Evolutionary conservation across 2,329 filamentous ascomycete species (phyloP), one percentile per base, ranked within the genome.

Genomic region (Fusarium decemcellulare): DNA sequence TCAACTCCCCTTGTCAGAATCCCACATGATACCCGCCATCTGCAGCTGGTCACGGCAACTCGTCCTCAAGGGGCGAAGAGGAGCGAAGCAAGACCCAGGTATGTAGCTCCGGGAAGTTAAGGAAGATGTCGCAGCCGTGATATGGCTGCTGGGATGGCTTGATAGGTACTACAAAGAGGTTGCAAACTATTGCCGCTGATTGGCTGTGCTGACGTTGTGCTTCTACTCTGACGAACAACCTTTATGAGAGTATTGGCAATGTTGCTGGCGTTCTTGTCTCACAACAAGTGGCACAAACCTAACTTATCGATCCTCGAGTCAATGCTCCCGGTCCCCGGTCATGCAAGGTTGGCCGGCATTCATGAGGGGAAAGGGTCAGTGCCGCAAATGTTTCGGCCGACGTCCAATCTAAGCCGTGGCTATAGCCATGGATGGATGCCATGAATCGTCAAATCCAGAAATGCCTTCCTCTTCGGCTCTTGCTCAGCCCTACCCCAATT

Each of bases 1-100:
- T 53, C 18, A 15, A 63, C 37, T 66, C 23, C 36, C 55, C 65
- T 72, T 65, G 56, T 66, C 55, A 40, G 32, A 44, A 61, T 70
- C 42, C 59, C 69, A 68, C 68, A 70, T 70, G 67, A 72, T 72
- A 61, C 61, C 65, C 64, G 62, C 68, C 68, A 65, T 69, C 61
- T 72, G 63, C 52, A 67, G 63, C 56, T 62, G 52, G 61, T 63
- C 53, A 65, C 44, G 64, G 61, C 36, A 65, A 42, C 59, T 59
- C 55, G 29, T 63, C 48, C 47, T 62, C 54, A 61, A 63, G 59
- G 59, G 47, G 59, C 50, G 37, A 29, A 59, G 50, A 15, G 30
- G 27, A 58, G 8, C 8, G 14, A 54, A 15, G 44, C 48, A 43
- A 52, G n/a, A 47, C 56, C 52, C 50, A 23, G 23, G 23, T 23